phyloP scores from a whole-genome alignment of 345 rosid genomes.

The Salix exigua region DNA sequence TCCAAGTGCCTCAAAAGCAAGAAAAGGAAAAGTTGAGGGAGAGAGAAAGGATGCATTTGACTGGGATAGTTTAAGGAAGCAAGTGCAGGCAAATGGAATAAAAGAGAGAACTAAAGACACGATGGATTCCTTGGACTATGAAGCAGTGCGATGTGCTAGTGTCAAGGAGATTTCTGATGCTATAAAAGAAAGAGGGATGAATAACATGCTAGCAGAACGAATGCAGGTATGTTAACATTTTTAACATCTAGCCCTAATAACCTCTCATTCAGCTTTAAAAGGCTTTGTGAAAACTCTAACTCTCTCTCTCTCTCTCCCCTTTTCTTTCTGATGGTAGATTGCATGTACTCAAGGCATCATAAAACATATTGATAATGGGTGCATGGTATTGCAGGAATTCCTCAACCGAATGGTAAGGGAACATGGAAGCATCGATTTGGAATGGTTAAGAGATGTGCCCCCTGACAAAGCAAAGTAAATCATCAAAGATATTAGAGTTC shows the following conservation, averaged over 20 bases:
- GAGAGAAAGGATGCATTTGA: conserved; percentile 48
- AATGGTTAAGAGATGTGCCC: conserved; percentile 80
- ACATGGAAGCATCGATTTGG: conserved; percentile 76
- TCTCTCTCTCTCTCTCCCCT: no score
- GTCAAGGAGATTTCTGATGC: conserved; percentile 51
- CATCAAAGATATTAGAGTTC: conserved; percentile 2
- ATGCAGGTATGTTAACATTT: conserved; percentile 53
- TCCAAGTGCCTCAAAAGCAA: conserved; percentile 37
- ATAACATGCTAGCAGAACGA: conserved; percentile 79
- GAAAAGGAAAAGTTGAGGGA: conserved; percentile 37
- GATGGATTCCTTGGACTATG: conserved; percentile 80
- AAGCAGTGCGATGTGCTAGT: conserved; percentile 63
- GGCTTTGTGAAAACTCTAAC: not conserved
- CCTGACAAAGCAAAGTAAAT: conserved; percentile 77
- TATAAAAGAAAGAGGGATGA: conserved; percentile 86
- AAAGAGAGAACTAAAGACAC: conserved; percentile 50
- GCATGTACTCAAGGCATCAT: not conserved
- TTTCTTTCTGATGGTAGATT: not conserved
- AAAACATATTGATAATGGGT: conserved; percentile 14
- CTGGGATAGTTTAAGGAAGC: conserved; percentile 74
- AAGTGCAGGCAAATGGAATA: conserved; percentile 37
- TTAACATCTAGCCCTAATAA: conserved; percentile 8
- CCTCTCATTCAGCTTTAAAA: conserved; percentile 7
- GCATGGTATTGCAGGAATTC: conserved; percentile 61
- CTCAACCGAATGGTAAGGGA: conserved; percentile 61